Conservation (phyloP, 2,329 filamentous ascomycete genomes). For the Hymenoscyphus albidus region DNA sequence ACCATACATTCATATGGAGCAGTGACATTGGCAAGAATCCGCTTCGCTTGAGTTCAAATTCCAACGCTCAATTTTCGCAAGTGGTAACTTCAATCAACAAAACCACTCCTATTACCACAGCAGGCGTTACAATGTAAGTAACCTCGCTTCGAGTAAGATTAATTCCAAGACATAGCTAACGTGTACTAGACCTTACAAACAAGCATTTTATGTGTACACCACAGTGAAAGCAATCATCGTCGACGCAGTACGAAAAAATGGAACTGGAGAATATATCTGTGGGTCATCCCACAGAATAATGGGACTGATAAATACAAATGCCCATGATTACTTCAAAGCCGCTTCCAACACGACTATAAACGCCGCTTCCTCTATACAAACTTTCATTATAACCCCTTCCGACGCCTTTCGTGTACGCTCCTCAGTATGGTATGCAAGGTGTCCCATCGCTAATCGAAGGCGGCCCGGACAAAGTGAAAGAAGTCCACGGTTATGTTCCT, state of each 20-base stretch:
- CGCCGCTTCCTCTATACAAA: neutral
- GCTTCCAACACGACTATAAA: neutral
- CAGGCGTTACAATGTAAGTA: conserved; percentile 19
- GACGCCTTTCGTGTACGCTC: conserved; percentile 24
- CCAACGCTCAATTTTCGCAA: conserved; percentile 4
- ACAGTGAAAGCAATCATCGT: conserved; percentile 24
- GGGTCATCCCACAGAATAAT: conserved; percentile 9
- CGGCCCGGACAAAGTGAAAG: conserved; percentile 3
- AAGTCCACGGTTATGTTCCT: conserved; percentile 20
- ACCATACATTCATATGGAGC: conserved; percentile 12
- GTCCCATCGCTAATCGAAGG: conserved; percentile 15
- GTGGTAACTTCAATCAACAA: conserved; percentile 4
- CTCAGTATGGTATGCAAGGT: conserved; percentile 8
- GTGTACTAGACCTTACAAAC: conserved; percentile 17
- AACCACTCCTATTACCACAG: conserved; percentile 13
- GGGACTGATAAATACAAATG: conserved; percentile 18
- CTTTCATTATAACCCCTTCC: conserved; percentile 1
- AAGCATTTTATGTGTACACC: conserved; percentile 25
- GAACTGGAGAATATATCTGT: conserved; percentile 10
- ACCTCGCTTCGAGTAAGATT: neutral
- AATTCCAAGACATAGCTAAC: neutral
- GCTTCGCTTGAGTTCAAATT: conserved; percentile 10
- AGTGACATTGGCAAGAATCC: conserved; percentile 14
- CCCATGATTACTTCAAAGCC: conserved; percentile 21
- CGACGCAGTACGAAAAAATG: conserved; percentile 11